Evolutionary conservation across 768 basidiomycete species (phyloP), one percentile per base, ranked within the genome.

Genomic region (Chiua virens): DNA sequence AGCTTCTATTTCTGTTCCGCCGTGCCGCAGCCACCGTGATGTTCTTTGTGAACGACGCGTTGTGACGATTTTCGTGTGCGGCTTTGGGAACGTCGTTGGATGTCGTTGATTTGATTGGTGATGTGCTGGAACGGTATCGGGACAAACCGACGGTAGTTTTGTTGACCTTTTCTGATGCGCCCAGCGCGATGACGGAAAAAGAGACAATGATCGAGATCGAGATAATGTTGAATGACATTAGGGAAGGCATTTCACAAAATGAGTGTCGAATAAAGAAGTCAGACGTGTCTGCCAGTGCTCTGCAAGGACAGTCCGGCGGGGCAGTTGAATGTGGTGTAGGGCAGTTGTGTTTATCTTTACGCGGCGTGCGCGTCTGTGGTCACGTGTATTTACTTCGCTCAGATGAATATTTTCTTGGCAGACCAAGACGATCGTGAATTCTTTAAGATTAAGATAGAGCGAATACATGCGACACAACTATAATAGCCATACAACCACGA

Each of bases 221-320:
- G 14, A 60, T n/a, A 42, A 62, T 42, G 3, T 55, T 62, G 37
- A 23, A 35, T 38, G 25, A n/a, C 7, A 60, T n/a, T n/a, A 60
- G 42, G 36, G 30, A 23, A n/a, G 36, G 17, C 60, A 64, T 64
- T 27, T 27, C 8, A 8, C 25, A 4, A 27, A 27, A 27, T 5
- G 25, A 27, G 25, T 27, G 25, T n/a, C n/a, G n/a, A n/a, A n/a
- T n/a, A n/a, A n/a, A n/a, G n/a, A n/a, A n/a, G n/a, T n/a, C n/a
- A n/a, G n/a, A n/a, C n/a, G n/a, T n/a, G 8, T 27, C 4, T 27
- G 25, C 8, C 25, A 4, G 4, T 27, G 25, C 25, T 8, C 25
- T 8, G 25, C 25, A 8, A 27, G 8, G 25, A 27, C 25, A 4
- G 25, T 27, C 8, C 25, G 25, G 25, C 25, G 25, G 25, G 8